Evolutionary conservation across 345 rosid species (phyloP), one percentile per base, ranked within the genome.

Genomic region (Melaleuca alternifolia): DNA sequence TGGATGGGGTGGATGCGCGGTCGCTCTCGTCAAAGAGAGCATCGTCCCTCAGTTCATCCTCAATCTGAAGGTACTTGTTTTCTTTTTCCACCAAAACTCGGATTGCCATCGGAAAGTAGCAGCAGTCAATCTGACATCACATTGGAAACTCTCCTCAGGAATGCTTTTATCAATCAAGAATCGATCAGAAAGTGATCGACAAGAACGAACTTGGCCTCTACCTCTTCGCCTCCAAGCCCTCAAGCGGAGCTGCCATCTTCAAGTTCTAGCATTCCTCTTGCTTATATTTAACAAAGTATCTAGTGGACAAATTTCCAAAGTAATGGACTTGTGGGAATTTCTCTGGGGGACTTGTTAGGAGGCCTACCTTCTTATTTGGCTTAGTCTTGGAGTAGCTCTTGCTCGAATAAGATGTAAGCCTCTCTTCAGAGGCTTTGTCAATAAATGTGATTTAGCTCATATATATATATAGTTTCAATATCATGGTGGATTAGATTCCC

Each of bases 1-100:
- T 20, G 99, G 99, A 86, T 97, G 99, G 99, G 99, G 99, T 20
- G 99, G 99, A 59, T 97, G 99, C 59, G 95, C 98, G 1, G 99
- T 97, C 54, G 96, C 98, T 44, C 90, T 97, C 84, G 99, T 97
- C 57, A 96, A 94, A 86, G 99, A 96, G 84, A 44, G 90, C 61
- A 91, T 92, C 26, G 99, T 94, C 71, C 94, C 99, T 26, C 96
- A 94, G 87, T 97, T 96, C 91, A 97, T 96, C 86, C 89, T 93
- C 79, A 92, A 95, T n/a, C 87, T 97, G 61, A 97, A 94, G 98
- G 99, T 97, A 87, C 48, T 26, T 18, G 51, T 23, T 13, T n/a
- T 28, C 14, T 75, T 83, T 20, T 26, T 23, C 16, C 48, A 2
- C 28, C 12, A 44, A 82, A 82, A 20, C 50, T 82, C 5, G 7